A percentile compares a stretch with the other conserved stretches of the same genome.
Evolutionary conservation across 768 basidiomycete genomes (phyloP).

Genomic region (Termitomyces sp.): DNA sequence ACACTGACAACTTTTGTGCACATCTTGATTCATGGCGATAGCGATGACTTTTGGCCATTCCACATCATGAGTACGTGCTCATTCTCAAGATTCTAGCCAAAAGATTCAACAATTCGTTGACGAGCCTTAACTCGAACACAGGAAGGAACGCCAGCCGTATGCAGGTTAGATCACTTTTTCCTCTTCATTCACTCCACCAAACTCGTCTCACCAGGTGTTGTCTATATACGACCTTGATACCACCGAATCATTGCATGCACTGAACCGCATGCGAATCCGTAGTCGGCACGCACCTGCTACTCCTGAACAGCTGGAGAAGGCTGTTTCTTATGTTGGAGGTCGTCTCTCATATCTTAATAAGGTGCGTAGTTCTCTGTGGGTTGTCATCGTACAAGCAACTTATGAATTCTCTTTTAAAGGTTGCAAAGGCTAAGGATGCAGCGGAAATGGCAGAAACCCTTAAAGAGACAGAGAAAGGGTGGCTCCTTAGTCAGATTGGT

Average conservation of each 20-base stretch:
- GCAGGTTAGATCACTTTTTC: constrained; percentile 39
- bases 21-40: constrained; percentile 21
- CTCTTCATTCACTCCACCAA: background rate
- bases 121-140: constrained; percentile 18
- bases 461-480: constrained; percentile 68
- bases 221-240: constrained; percentile 66
- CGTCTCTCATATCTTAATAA: constrained; percentile 73
- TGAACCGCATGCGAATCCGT: constrained; percentile 43
- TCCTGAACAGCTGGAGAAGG: constrained; percentile 34
- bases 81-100: constrained; percentile 4
- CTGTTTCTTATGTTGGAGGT: constrained; percentile 66
- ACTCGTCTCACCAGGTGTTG: constrained; percentile 38
- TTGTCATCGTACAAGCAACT: background rate
- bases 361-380: constrained; percentile 18
- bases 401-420: constrained; percentile 20
- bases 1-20: background rate
- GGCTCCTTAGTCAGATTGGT: constrained; percentile 77
- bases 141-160: constrained; percentile 70
- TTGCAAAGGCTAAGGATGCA: constrained; percentile 59
- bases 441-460: constrained; percentile 55
- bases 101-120: background rate
- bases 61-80: constrained; percentile 49
- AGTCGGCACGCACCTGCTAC: constrained; percentile 23
- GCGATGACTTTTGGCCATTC: constrained; percentile 85
- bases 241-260: constrained; percentile 53